These are phyloP conservation scores for Scutellaria minor DNA, from an alignment of 257 asterid species.

Conservation along the genomic window DNA sequence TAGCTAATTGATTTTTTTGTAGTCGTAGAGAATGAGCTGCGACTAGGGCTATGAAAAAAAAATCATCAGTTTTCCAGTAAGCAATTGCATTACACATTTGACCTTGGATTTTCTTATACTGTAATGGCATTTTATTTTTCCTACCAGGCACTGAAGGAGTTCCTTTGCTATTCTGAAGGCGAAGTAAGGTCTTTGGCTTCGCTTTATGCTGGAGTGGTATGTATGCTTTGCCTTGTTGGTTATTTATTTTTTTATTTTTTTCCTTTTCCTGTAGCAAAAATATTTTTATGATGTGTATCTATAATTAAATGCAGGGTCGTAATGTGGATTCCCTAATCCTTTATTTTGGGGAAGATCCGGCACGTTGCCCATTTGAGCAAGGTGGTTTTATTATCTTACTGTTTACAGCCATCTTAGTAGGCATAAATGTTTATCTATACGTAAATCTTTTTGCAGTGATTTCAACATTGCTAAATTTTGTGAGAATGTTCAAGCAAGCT, in stretches of 20 bases:
- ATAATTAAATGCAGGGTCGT: slow-evolving; percentile 68
- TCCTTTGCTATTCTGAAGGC: slow-evolving; percentile 80
- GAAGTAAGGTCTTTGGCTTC: slow-evolving; percentile 93
- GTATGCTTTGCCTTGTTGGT: slow-evolving; percentile 32
- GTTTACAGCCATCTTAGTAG: background rate
- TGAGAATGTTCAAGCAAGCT: slow-evolving; percentile 82
- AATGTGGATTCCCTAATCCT: slow-evolving; percentile 82
- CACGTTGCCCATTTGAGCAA: slow-evolving; percentile 93
- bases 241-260: background rate
- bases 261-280: background rate
- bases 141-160: slow-evolving; percentile 81
- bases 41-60: background rate
- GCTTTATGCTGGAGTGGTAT: slow-evolving; percentile 89
- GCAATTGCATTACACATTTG: slow-evolving; percentile 8
- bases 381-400: slow-evolving; percentile 47
- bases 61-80: background rate
- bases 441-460: slow-evolving; percentile 52
- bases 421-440: background rate
- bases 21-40: background rate
- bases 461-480: slow-evolving; percentile 77
- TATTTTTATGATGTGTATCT: slow-evolving; percentile 20
- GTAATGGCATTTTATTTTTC: slow-evolving; percentile 6
- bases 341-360: slow-evolving; percentile 95
- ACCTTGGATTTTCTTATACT: slow-evolving; percentile 18
- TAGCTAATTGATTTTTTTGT: background rate